A percentile compares a stretch with the other conserved stretches of the same genome.
Evolutionary conservation across 176 grass and related monocot genomes (phyloP).

Genomic region (Zea mays): DNA sequence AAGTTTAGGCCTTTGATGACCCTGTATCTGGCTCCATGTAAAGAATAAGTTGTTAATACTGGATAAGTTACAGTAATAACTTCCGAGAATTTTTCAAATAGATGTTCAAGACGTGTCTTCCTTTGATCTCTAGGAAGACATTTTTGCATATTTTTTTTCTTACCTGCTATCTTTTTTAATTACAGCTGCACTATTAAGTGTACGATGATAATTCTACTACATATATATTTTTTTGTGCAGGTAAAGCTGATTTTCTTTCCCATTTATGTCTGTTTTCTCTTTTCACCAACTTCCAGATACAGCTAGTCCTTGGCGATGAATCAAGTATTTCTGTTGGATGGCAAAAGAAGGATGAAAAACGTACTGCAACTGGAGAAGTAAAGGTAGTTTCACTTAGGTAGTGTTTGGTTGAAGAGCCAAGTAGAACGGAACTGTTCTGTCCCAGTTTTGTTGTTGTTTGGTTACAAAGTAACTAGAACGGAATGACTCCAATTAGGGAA

Average conservation of each 20-base stretch:
- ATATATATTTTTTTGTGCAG: slow-evolving; percentile 1
- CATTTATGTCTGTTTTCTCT: slow-evolving; percentile 13
- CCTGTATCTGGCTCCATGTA: slow-evolving; percentile 17
- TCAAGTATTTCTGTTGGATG: slow-evolving; percentile 89
- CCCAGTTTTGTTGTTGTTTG: too few relatives aligned
- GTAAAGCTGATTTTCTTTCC: slow-evolving; percentile 21
- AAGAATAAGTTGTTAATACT: slow-evolving; percentile 11
- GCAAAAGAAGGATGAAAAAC: slow-evolving; percentile 94
- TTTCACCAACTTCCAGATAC: slow-evolving; percentile 62
- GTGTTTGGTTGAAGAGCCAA: too few relatives aligned
- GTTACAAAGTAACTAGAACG: too few relatives aligned
- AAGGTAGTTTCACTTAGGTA: slow-evolving; percentile 74
- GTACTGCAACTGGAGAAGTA: slow-evolving; percentile 77
- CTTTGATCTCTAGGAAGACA: slow-evolving; percentile 1
- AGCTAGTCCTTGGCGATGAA: slow-evolving; percentile 84
- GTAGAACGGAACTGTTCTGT: too few relatives aligned
- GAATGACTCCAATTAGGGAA: too few relatives aligned
- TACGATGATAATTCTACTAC: slow-evolving; percentile 22
- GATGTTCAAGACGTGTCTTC: neutral
- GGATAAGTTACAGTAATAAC: slow-evolving; percentile 6
- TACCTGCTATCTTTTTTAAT: slow-evolving; percentile 29
- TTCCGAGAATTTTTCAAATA: slow-evolving; percentile 24
- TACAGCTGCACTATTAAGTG: slow-evolving; percentile 5
- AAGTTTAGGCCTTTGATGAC: slow-evolving; percentile 14
- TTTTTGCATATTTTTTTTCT: slow-evolving; percentile 6